Base-by-base conservation (phyloP, 495 filamentous ascomycete species). In the Aspergillus ostianus region DNA sequence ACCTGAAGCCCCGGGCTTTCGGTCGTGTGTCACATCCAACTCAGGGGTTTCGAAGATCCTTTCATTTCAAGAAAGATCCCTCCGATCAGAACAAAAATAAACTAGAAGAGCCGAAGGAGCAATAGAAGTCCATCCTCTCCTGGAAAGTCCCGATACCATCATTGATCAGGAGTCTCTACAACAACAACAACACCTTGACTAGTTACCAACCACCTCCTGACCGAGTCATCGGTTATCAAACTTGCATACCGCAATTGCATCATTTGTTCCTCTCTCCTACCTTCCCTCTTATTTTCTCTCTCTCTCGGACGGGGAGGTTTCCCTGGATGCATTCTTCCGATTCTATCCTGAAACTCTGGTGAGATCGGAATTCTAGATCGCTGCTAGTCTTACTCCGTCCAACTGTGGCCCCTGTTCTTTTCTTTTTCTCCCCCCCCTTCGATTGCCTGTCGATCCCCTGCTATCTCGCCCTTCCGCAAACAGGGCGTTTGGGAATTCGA, bases 401-500 rank as follows among this genome's bases (percentile, higher is more conserved):
- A 53, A 62, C 61, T 67, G 36, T 41, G 36, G 36, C 36, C 36
- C 36, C 12, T 26, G 23, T 13, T 41, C 36, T 5, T 2, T 41
- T 41, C 36, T 15, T 41, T 41, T 41, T 41, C 36, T 10, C 36
- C 36, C 12, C 36, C 12, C 3, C 36, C 12, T 41, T 26, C 23
- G 23, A 67, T 64, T 67, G 64, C 59, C 56, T 53, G 64, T 51
- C 58, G 57, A 54, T 60, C 64, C 48, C 59, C 55, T 41, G 10
- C 47, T 55, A 55, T 60, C 15, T 46, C 58, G 44, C 61, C 53
- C 51, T 58, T 57, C 60, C 60, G 60, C 54, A 63, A 49, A 51
- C 60, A 61, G 59, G 53, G 54, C 8, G 47, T n/a, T 26, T 18
- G 48, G 47, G 21, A 54, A 51, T 55, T 44, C 52, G 55, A 52